Base-by-base conservation (phyloP, 2,329 filamentous ascomycete species). In the Penicillium sp. region DNA sequence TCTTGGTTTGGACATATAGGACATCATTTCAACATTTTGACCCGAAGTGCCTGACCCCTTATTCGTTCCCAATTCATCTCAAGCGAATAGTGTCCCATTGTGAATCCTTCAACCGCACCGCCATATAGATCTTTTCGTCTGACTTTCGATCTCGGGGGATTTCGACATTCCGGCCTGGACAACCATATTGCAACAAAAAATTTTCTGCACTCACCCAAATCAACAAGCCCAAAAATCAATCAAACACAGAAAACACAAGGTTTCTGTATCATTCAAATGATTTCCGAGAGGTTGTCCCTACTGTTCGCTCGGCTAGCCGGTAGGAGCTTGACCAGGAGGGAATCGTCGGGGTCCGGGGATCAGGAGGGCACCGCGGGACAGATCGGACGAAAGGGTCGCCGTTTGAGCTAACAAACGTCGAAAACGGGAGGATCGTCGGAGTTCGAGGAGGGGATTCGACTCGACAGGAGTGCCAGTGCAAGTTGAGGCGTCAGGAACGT, bases 331-430 rank as follows among this genome's bases (percentile, higher is more conserved):
- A 68, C 67, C 66, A 73, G 70, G 68, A 68, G 65, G 65, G 62
- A 62, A 66, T 68, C 58, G 71, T 71, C 67, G 67, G 65, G 58
- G 63, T 65, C 67, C 59, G 59, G 53, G 68, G 63, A 68, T 69
- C 64, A 65, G 55, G 63, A 65, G 62, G 68, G 67, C 66, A 69
- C 68, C 68, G 72, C 58, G 57, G 62, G 69, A 69, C 67, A 63
- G 60, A 51, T 47, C 45, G 55, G 62, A 62, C 47, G 60, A 58
- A 62, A 55, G 54, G 49, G 57, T 72, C 69, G 69, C 66, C 72
- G 71, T 73, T 73, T 72, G 67, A 74, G 69, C 64, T 72, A 72
- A 73, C 72, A 74, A 73, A 74, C 72, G 73, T 72, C 72, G 71
- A 72, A 59, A 57, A 61, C 39, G 55, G 60, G 63, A 62, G 63